A percentile compares a stretch with the other conserved stretches of the same genome.
Conservation (phyloP, 805 yeast genomes). For the Limtongia smithiae region DNA sequence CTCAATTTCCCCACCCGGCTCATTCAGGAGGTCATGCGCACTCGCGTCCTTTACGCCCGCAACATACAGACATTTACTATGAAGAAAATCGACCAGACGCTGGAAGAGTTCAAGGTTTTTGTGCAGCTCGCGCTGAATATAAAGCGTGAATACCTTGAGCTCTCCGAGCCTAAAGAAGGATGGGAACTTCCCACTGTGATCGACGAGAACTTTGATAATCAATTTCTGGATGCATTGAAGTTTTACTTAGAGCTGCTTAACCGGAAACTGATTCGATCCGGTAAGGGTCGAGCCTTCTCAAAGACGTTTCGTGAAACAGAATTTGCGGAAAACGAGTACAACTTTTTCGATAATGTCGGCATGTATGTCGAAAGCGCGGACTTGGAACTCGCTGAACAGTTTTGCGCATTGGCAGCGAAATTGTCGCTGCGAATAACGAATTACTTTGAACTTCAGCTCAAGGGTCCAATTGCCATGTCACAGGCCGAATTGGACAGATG, state of each 20-base stretch:
- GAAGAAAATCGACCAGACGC: slow-evolving; percentile 94
- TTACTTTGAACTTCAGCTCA: slow-evolving; percentile 68
- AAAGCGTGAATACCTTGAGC: slow-evolving; percentile 61
- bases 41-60: slow-evolving; percentile 72
- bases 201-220: slow-evolving; percentile 61
- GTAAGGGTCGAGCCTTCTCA: slow-evolving; percentile 58
- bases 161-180: slow-evolving; percentile 50
- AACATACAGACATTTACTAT: slow-evolving; percentile 80
- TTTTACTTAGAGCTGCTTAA: slow-evolving; percentile 68
- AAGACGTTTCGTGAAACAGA: slow-evolving; percentile 90
- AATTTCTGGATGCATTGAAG: slow-evolving; percentile 67
- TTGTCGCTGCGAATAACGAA: slow-evolving; percentile 64
- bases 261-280: slow-evolving; percentile 73
- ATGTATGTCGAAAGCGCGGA: slow-evolving; percentile 77
- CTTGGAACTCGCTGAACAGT: slow-evolving; percentile 72
- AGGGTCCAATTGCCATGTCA: slow-evolving; percentile 50
- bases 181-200: slow-evolving; percentile 70
- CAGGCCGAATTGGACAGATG: slow-evolving; percentile 51
- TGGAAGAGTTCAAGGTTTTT: slow-evolving; percentile 77
- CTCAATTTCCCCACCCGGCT: slow-evolving; percentile 74
- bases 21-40: slow-evolving; percentile 70
- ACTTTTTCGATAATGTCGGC: slow-evolving; percentile 71
- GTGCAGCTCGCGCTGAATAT: slow-evolving; percentile 71
- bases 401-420: slow-evolving; percentile 57
- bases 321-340: slow-evolving; percentile 79